Evolutionary conservation across 805 yeast species (phyloP).

Genomic region (Sugiyamaella qingdaonensis): DNA sequence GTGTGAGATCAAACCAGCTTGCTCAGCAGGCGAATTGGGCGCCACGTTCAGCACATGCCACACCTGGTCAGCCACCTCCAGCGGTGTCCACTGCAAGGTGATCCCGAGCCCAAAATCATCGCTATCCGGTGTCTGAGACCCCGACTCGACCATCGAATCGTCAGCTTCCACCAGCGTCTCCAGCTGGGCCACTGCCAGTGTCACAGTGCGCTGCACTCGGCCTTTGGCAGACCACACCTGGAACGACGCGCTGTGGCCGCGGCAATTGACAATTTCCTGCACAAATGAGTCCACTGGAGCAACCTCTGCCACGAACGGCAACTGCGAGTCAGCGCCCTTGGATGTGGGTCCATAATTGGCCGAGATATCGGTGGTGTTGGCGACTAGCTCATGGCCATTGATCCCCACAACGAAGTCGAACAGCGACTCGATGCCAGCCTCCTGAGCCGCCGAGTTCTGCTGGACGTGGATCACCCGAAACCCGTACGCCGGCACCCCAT

Average conservation of each 20-base stretch:
- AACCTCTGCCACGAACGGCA: slow-evolving; percentile 8
- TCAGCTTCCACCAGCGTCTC: slow-evolving; percentile 1
- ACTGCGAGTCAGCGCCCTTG: neutral
- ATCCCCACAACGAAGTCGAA: slow-evolving; percentile 84
- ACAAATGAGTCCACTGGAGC: slow-evolving; percentile 30
- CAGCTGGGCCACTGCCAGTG: slow-evolving; percentile 21
- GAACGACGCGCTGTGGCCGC: slow-evolving; percentile 44
- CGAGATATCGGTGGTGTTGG: neutral
- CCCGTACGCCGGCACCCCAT: slow-evolving; percentile 37
- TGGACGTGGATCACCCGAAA: slow-evolving; percentile 54
- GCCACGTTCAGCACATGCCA: slow-evolving; percentile 81
- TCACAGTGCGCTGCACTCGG: slow-evolving; percentile 31
- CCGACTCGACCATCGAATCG: neutral
- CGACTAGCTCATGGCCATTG: slow-evolving; percentile 55
- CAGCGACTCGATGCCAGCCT: slow-evolving; percentile 68
- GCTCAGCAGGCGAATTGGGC: slow-evolving; percentile 74
- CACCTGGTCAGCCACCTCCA: slow-evolving; percentile 71
- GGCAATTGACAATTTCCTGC: slow-evolving; percentile 41
- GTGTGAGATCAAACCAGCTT: slow-evolving; percentile 77
- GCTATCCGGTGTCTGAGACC: neutral
- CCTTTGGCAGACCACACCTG: slow-evolving; percentile 89
- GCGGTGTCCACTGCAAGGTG: slow-evolving; percentile 70
- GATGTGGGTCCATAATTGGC: neutral
- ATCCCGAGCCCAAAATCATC: slow-evolving; percentile 53
- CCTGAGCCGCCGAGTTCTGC: slow-evolving; percentile 44